Conservation (phyloP, 768 basidiomycete genomes). For the Scleroderma citrinum region DNA sequence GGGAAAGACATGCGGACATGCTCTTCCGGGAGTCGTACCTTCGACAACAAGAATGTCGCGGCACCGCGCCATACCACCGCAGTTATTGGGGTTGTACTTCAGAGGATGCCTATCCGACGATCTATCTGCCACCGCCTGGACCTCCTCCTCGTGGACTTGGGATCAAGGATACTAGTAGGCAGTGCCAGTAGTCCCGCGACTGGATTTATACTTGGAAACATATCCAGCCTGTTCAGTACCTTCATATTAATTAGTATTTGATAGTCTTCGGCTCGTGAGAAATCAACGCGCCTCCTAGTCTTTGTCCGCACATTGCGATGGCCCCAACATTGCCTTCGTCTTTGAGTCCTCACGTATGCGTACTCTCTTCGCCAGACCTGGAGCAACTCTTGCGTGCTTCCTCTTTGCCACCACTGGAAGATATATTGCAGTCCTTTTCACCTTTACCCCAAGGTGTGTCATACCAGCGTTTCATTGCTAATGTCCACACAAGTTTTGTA, state of each 20-base stretch:
- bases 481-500: conserved; percentile 4
- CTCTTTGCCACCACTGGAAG: conserved; percentile 61
- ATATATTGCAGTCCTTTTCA: conserved; percentile 80
- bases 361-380: conserved; percentile 68
- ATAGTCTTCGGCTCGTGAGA: not conserved
- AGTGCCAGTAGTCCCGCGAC: not conserved
- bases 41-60: conserved; percentile 25
- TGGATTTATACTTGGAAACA: too few relatives aligned
- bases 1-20: conserved; percentile 14
- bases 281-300: not conserved
- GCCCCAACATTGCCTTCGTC: conserved; percentile 59
- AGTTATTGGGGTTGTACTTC: conserved; percentile 5
- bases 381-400: conserved; percentile 49
- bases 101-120: not conserved
- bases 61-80: conserved; percentile 26
- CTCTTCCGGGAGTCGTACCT: conserved; percentile 31
- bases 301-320: conserved; percentile 27
- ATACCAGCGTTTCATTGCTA: not conserved
- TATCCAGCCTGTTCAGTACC: too few relatives aligned
- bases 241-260: too few relatives aligned
- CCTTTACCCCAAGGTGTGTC: conserved; percentile 71
- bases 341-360: conserved; percentile 76
- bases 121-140: not conserved
- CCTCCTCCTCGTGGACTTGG: not conserved
- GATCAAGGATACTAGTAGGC: not conserved